phyloP scores from a whole-genome alignment of 2,329 filamentous ascomycete genomes.

The Phoma sp. region DNA sequence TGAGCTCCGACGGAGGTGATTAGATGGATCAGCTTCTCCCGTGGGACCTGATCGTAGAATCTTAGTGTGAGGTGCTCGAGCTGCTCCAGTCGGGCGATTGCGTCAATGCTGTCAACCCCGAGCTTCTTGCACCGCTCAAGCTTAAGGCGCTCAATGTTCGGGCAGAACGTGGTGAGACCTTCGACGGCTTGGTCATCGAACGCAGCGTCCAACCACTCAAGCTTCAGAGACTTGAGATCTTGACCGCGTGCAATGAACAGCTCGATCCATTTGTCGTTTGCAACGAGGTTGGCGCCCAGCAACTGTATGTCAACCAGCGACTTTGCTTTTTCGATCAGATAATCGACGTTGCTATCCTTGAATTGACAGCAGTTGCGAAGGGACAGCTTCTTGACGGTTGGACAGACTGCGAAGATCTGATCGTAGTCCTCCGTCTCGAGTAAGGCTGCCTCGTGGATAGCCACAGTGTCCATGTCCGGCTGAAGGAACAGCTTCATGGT shows the following conservation, averaged over 20 bases:
- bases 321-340: conserved; percentile 74
- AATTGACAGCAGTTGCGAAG: conserved; percentile 88
- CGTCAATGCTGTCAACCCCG: conserved; percentile 67
- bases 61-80: conserved; percentile 80
- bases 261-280: conserved; percentile 75
- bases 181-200: conserved; percentile 75
- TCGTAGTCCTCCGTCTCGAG: conserved; percentile 78
- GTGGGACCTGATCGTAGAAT: conserved; percentile 63
- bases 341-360: conserved; percentile 83
- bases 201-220: conserved; percentile 84
- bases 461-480: conserved; percentile 61
- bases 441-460: conserved; percentile 67
- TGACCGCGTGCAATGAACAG: conserved; percentile 71
- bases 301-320: conserved; percentile 76
- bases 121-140: conserved; percentile 80
- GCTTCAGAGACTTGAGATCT: conserved; percentile 70
- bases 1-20: conserved; percentile 67
- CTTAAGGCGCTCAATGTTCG: conserved; percentile 76
- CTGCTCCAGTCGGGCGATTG: conserved; percentile 66
- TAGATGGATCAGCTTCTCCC: conserved; percentile 65
- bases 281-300: conserved; percentile 83
- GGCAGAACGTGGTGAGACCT: conserved; percentile 68
- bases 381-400: conserved; percentile 72
- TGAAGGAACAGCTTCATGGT: conserved; percentile 59
- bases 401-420: conserved; percentile 78